Evolutionary conservation across 257 asterid genomes (phyloP), one percentile per base, ranked within the genome.

Genomic region (Rubia yunnanensis): DNA sequence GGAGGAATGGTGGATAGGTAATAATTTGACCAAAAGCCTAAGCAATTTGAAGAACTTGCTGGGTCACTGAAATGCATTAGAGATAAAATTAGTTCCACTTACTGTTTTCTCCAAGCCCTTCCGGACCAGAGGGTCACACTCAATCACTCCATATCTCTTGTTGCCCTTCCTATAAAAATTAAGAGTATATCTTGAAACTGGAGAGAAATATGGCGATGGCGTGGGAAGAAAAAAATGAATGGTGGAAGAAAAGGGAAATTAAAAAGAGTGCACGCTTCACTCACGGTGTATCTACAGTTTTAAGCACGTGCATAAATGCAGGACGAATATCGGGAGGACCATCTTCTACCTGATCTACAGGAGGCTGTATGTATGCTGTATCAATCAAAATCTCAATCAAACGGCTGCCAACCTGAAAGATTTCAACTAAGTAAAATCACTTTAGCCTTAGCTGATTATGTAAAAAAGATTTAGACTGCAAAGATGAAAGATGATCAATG

Each of bases 91-190:
- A 28, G 31, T 63, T 17, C 55, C 46, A 67, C 95, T 82, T 82
- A 94, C 97, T 67, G 96, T 86, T 88, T 76, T 90, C 73, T 94
- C 97, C 72, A 94, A 75, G 79, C 97, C 99, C 78, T 94, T 90
- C 67, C 86, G 84, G 62, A 94, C 95, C 60, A 90, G 82, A 71
- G 99, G 96, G 69, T 94, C 97, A 77, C 97, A 90, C 81, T 90
- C 86, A 46, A 94, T 94, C 68, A 94, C 94, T 67, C 99, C 99
- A 73, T 84, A 94, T 79, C 96, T 94, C 80, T 91, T 80, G 74
- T 31, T 70, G 53, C 92, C 95, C 64, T 55, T 77, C 81, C 96
- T 94, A 73, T 70, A 73, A 66, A 56, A 38, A 71, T 35, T 41
- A 38, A 71, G 52, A 46, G 23, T 22, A 64, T 7, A 38, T 60